phyloP scores from a whole-genome alignment of 148 eudicot genomes.

The Fallopia convolvulus region DNA sequence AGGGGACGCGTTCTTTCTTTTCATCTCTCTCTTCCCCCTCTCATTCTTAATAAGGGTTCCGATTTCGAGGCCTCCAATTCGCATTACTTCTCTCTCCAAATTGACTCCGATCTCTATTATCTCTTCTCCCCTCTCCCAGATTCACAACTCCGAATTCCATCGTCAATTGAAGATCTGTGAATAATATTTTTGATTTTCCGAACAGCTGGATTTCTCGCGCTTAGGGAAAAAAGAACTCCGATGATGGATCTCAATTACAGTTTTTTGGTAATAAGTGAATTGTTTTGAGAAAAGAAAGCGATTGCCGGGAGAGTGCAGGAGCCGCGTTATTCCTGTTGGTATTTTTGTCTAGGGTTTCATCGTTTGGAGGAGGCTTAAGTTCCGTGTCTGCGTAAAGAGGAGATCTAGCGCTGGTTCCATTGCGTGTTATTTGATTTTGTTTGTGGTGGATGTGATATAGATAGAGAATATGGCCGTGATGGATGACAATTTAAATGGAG shows the following conservation, averaged over 20 bases:
- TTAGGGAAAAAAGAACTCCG: background rate
- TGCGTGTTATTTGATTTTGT: slow-evolving; percentile 20
- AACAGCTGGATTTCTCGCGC: background rate
- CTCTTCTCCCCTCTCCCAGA: slow-evolving; percentile 8
- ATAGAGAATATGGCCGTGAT: slow-evolving; percentile 25
- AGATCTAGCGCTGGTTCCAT: slow-evolving; percentile 4
- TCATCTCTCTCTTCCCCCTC: background rate
- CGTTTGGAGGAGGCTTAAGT: background rate
- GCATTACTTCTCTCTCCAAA: background rate
- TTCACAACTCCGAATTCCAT: slow-evolving; percentile 4
- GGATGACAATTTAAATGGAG: slow-evolving; percentile 74
- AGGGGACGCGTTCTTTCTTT: slow-evolving; percentile 8
- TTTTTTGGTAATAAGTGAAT: slow-evolving; percentile 9
- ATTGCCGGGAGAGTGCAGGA: background rate
- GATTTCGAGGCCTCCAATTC: slow-evolving; percentile 2
- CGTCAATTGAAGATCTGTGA: slow-evolving; percentile 17
- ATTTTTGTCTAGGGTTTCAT: slow-evolving; percentile 1
- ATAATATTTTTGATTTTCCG: background rate
- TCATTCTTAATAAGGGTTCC: slow-evolving; percentile 8
- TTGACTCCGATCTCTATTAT: slow-evolving; percentile 6
- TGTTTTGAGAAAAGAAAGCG: background rate
- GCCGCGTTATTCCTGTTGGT: background rate
- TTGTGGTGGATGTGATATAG: slow-evolving; percentile 16
- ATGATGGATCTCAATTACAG: slow-evolving; percentile 15
- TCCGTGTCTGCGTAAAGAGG: background rate